Percentiles rank a stretch among this genome's conserved stretches.
Evolutionary conservation across 129 eudicot genomes (phyloP).

Genomic region (Flaveria trinervia): DNA sequence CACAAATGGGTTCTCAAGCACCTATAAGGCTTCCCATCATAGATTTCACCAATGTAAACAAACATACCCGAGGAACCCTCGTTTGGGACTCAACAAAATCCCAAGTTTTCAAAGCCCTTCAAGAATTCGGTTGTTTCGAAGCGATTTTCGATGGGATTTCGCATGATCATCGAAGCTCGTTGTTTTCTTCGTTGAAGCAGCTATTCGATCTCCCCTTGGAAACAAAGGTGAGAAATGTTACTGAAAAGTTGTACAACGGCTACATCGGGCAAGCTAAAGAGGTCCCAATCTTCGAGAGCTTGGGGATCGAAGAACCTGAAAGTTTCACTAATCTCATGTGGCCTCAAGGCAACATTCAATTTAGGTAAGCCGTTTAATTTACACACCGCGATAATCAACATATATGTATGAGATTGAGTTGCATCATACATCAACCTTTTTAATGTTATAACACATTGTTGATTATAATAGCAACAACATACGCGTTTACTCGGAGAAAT

Average conservation of each 20-base stretch:
- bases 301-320: constrained; percentile 57
- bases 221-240: constrained; percentile 52
- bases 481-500: constrained; percentile 41
- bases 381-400: too few relatives aligned
- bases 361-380: constrained; percentile 34
- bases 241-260: constrained; percentile 60
- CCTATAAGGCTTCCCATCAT: constrained; percentile 54
- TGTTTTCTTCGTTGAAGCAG: constrained; percentile 41
- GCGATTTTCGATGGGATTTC: constrained; percentile 52
- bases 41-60: constrained; percentile 43
- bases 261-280: constrained; percentile 58
- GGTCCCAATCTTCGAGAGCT: constrained; percentile 67
- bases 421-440: too few relatives aligned
- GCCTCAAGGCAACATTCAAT: constrained; percentile 57
- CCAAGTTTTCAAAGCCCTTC: constrained; percentile 54
- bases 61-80: constrained; percentile 39
- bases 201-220: constrained; percentile 71
- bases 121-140: constrained; percentile 71
- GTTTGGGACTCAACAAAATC: constrained; percentile 45
- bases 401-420: neutral
- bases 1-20: constrained; percentile 52
- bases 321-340: constrained; percentile 47
- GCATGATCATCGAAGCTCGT: constrained; percentile 32
- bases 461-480: constrained; percentile 43
- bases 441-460: neutral